Conservation (phyloP, 352 stramenopile genomes). For the Phytophthora boehmeriae region DNA sequence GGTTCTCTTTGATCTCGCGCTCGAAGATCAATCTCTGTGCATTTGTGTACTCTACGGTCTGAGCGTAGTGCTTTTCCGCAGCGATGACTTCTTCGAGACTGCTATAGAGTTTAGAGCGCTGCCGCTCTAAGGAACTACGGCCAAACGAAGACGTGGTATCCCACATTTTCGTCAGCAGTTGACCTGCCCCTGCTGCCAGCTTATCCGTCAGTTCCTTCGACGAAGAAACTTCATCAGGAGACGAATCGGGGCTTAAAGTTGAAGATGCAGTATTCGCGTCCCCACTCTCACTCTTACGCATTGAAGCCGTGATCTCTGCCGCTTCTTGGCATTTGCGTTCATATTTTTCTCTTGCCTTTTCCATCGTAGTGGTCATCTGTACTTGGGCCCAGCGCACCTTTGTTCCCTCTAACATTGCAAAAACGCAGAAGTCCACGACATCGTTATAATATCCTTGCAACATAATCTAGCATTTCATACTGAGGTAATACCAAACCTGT, state of each 20-base stretch:
- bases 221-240: slow-evolving; percentile 29
- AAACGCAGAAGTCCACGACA: slow-evolving; percentile 3
- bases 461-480: not conserved
- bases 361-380: slow-evolving; percentile 62
- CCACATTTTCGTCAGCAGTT: slow-evolving; percentile 86
- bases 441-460: slow-evolving; percentile 6
- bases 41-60: slow-evolving; percentile 72
- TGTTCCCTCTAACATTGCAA: slow-evolving; percentile 62
- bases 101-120: slow-evolving; percentile 62
- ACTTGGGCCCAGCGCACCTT: slow-evolving; percentile 71
- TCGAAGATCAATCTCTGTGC: slow-evolving; percentile 68
- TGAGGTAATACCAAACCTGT: slow-evolving; percentile 41
- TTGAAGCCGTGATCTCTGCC: slow-evolving; percentile 47
- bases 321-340: slow-evolving; percentile 75
- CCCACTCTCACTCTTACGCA: slow-evolving; percentile 38
- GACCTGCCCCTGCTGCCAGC: slow-evolving; percentile 52
- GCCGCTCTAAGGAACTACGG: slow-evolving; percentile 64
- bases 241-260: slow-evolving; percentile 8
- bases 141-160: slow-evolving; percentile 74
- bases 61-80: slow-evolving; percentile 71
- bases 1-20: slow-evolving; percentile 76
- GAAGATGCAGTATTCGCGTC: slow-evolving; percentile 10
- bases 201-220: slow-evolving; percentile 73
- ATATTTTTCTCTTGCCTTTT: slow-evolving; percentile 83
- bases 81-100: slow-evolving; percentile 74